A percentile compares a stretch with the other conserved stretches of the same genome.
phyloP scores from a whole-genome alignment of 257 asterid genomes.

The Cordia subcordata region DNA sequence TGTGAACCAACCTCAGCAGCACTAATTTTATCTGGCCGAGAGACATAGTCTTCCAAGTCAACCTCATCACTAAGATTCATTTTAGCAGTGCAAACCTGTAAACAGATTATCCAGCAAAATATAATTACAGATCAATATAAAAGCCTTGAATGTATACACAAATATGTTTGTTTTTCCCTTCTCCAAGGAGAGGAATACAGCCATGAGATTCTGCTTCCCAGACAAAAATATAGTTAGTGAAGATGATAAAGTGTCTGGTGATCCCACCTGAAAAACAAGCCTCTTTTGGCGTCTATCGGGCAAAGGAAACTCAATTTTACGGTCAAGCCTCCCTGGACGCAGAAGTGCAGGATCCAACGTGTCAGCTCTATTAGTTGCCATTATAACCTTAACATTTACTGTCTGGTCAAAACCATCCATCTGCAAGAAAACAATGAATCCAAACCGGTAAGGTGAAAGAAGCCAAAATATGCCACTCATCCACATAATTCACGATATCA shows the following conservation, averaged over 20 bases:
- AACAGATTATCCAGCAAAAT: too few species aligned
- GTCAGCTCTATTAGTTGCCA: constrained; percentile 92
- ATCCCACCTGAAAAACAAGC: constrained; percentile 72
- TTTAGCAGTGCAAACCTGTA: constrained; percentile 87
- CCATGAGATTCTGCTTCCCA: too few species aligned
- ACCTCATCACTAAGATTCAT: constrained; percentile 86
- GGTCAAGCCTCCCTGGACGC: constrained; percentile 93
- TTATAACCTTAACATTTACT: constrained; percentile 82
- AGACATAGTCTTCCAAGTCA: constrained; percentile 85
- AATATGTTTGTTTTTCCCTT: too few species aligned
- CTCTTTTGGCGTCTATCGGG: constrained; percentile 92
- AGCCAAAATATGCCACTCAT: too few species aligned
- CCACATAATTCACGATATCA: too few species aligned
- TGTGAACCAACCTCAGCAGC: constrained; percentile 77
- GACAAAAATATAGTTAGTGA: background rate
- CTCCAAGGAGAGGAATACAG: too few species aligned
- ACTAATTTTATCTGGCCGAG: constrained; percentile 88
- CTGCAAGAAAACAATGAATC: constrained; percentile 35
- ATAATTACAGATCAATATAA: too few species aligned
- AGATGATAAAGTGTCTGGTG: background rate
- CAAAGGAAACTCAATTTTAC: constrained; percentile 85
- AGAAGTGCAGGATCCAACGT: constrained; percentile 86
- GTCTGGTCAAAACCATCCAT: constrained; percentile 96
- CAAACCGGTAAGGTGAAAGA: background rate
- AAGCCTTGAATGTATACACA: too few species aligned